phyloP scores from a whole-genome alignment of 2,329 filamentous ascomycete genomes.

The Nectriaceae sp. region DNA sequence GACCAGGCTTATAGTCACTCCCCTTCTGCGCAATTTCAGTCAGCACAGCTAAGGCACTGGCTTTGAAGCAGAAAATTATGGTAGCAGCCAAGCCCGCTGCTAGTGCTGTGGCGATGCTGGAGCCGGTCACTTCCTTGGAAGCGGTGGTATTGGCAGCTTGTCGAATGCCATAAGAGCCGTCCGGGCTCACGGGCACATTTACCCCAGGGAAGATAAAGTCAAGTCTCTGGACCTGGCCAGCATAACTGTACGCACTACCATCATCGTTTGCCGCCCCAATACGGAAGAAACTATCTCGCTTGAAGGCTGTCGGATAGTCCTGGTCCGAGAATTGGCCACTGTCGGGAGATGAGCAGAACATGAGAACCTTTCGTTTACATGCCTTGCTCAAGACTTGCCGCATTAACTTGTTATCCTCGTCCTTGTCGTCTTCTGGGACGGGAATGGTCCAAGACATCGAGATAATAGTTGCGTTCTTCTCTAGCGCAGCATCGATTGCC shows the following conservation, averaged over 20 bases:
- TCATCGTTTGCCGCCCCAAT: conserved; percentile 11
- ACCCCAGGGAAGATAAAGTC: conserved; percentile 8
- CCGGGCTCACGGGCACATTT: conserved; percentile 1
- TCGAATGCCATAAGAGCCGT: not conserved
- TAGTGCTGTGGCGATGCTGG: conserved; percentile 30
- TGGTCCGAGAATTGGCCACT: not conserved
- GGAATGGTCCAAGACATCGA: conserved; percentile 19
- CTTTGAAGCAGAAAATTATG: conserved; percentile 26
- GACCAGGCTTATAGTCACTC: no score
- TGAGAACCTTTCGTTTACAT: conserved; percentile 5
- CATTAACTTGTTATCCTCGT: not conserved
- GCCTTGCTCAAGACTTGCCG: conserved; percentile 2
- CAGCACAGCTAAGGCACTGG: conserved; percentile 2
- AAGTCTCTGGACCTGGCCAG: not conserved
- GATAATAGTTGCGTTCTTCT: conserved; percentile 12
- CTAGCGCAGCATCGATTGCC: conserved; percentile 13
- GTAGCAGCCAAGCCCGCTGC: conserved; percentile 31
- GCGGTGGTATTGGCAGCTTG: not conserved
- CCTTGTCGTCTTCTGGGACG: not conserved
- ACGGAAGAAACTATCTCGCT: conserved; percentile 1
- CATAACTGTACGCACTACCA: conserved; percentile 1
- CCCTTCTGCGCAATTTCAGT: not conserved
- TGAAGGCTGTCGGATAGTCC: conserved; percentile 6
- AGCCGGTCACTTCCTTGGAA: conserved; percentile 15
- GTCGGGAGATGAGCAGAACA: conserved; percentile 13